Evolutionary conservation across 2,329 filamentous ascomycete species (phyloP), one percentile per base, ranked within the genome.

Genomic region (Aureobasidium vineae): DNA sequence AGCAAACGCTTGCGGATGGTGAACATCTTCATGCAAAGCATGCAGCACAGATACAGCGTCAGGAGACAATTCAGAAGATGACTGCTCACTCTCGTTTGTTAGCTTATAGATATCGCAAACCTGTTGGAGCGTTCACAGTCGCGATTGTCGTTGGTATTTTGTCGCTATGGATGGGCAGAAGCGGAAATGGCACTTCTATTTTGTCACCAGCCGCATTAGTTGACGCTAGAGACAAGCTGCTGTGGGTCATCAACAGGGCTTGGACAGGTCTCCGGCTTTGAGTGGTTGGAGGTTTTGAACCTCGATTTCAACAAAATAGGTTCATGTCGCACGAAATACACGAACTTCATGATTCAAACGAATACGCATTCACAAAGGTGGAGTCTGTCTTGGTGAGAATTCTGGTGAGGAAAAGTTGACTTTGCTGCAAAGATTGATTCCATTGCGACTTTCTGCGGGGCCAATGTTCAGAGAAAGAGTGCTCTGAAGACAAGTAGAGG

Each of bases 21-120:
- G 81, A 87, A 68, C 75, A 73, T 5, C 84, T 88, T 68, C 94
- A 97, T 72, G 79, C 85, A 45, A 82, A 82, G 70, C 94, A 98
- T 75, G 86, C 87, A 3, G 81, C 80, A 65, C 88, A 96, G 72
- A 79, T 98, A n/a, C 79, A 81, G 65, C 85, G 88, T 76, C 82
- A 85, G 60, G 88, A 96, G 73, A 77, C 79, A 41, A 79, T 82
- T 38, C 78, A 86, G 68, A 81, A 82, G 70, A 75, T 83, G 13
- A 70, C 83, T 33, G 79, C 71, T 65, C 71, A 70, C 11, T 56
- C 73, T 36, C 71, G 68, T 16, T 66, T 79, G 54, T 76, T 82
- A 31, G 71, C 89, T 28, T 88, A 86, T 85, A 81, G 80, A 70
- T 89, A 95, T 77, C 84, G 90, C 61, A 82, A 84, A 68, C 86